Percentiles rank a stretch among this genome's conserved stretches.
Conservation (phyloP, 2,329 filamentous ascomycete genomes). For the Daldinia sp. region DNA sequence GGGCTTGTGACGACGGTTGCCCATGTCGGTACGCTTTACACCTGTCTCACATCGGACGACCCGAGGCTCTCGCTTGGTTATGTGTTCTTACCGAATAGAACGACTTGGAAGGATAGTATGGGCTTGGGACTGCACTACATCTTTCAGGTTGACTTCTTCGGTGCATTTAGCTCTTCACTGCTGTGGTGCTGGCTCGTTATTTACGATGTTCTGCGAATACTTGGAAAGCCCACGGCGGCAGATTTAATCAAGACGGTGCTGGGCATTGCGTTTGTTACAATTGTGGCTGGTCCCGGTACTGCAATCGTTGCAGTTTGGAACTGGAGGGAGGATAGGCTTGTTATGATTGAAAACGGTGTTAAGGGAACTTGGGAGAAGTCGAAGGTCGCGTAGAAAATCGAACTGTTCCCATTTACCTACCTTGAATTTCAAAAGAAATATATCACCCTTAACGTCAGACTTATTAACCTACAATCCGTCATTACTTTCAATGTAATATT, state of each 20-base stretch:
- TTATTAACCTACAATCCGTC: background rate
- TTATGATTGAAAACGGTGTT: constrained; percentile 45
- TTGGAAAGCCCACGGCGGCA: constrained; percentile 20
- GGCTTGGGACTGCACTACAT: constrained; percentile 49
- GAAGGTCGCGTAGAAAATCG: constrained; percentile 24
- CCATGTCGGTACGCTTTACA: constrained; percentile 44
- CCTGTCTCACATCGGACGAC: constrained; percentile 40
- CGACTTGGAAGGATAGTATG: constrained; percentile 40
- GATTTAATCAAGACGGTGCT: constrained; percentile 38
- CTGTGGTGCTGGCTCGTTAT: constrained; percentile 47
- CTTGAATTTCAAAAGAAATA: background rate
- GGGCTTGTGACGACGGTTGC: constrained; percentile 40
- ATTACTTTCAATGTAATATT: background rate
- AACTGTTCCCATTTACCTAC: background rate
- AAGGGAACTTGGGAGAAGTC: constrained; percentile 42
- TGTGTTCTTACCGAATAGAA: constrained; percentile 45
- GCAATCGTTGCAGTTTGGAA: constrained; percentile 45
- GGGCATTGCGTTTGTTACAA: constrained; percentile 37
- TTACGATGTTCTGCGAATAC: constrained; percentile 44
- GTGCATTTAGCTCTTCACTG: constrained; percentile 44
- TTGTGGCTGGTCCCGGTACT: constrained; percentile 46
- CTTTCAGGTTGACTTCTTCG: constrained; percentile 50
- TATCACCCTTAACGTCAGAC: background rate
- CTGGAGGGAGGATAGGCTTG: constrained; percentile 48
- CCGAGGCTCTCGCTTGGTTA: constrained; percentile 43